phyloP scores from a whole-genome alignment of 1,139 yeast species.

The Suhomyces bolitotheri region DNA sequence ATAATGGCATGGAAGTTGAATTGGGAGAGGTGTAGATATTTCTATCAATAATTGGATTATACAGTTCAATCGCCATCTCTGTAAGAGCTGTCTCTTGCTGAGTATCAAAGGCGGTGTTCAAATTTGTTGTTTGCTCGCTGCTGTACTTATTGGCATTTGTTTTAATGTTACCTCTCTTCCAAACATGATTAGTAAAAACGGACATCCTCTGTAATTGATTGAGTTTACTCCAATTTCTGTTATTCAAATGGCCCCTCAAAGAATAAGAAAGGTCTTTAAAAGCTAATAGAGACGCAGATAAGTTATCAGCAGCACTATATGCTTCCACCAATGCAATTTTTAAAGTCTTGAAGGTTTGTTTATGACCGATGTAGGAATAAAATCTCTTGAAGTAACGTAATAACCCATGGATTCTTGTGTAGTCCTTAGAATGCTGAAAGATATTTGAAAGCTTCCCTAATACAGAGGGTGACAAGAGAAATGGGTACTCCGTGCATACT shows the following conservation, averaged over 20 bases:
- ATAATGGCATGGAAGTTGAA: conserved; percentile 23
- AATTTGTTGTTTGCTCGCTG: conserved; percentile 12
- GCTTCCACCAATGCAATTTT: conserved; percentile 35
- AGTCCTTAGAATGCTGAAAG: conserved; percentile 30
- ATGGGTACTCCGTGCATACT: conserved; percentile 31
- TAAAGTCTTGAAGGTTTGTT: conserved; percentile 28
- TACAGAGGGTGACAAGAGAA: conserved; percentile 29
- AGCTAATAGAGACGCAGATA: conserved; percentile 25
- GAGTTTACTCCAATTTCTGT: conserved; percentile 12
- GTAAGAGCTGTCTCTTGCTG: conserved; percentile 23
- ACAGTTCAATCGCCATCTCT: conserved; percentile 17
- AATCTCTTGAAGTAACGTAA: conserved; percentile 39
- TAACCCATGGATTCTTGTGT: conserved; percentile 32
- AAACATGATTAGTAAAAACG: conserved; percentile 22
- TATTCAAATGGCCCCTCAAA: conserved; percentile 20
- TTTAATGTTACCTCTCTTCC: conserved; percentile 30
- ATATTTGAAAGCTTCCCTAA: conserved; percentile 31
- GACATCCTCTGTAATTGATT: conserved; percentile 15
- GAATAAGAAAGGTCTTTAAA: conserved; percentile 27
- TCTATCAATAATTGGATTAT: conserved; percentile 30
- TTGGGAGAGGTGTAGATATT: conserved; percentile 29
- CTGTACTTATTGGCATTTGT: conserved; percentile 16
- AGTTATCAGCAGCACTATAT: conserved; percentile 25
- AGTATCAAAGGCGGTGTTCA: conserved; percentile 20
- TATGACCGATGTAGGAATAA: conserved; percentile 38